Base-by-base conservation (phyloP, 495 filamentous ascomycete species). In the Astrothelium macrocarpum region DNA sequence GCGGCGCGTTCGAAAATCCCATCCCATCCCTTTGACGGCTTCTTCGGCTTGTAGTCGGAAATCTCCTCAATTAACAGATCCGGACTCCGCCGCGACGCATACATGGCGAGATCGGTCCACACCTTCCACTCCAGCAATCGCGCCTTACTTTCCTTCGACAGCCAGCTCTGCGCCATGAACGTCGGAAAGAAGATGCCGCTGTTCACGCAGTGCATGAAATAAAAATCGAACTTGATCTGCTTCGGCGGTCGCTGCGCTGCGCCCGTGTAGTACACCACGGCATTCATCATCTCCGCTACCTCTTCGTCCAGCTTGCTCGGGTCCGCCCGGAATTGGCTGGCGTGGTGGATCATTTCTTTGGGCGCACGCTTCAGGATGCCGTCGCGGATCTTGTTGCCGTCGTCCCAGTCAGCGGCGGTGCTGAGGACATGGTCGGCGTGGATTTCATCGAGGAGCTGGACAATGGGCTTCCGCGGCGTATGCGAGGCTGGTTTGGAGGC, bases 101-200 rank as follows among this genome's bases (percentile, higher is more conserved):
- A 91, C 71, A 89, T 76, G 39, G 85, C 63, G 49, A 93, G 74
- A 65, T 90, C 86, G 71, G 85, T 75, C 5, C 89, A 78, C 32
- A 84, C 87, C 72, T 89, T 90, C 86, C 85, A 90, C 70, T 90
- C 86, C 1, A 91, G 77, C 4, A 91, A 73, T 31, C 89, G 83
- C 25, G 78, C 75, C 65, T 89, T 89, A 61, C 76, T 75, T n/a
- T 70, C 73, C 1, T 70, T 60, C 18, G 69, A 69, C 36, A 80
- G 67, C 71, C 71, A 80, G 56, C 61, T 16, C 39, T 71, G 73
- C 64, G 36, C 49, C 34, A 83, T 69, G 67, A 89, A 80, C 11
- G 75, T 71, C 10, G 80, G 75, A 71, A 84, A 82, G 78, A 89
- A 89, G 32, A 88, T 83, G 11, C 81, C 81, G 36, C 72, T 74